Percentiles rank a stretch among this genome's conserved stretches.
Evolutionary conservation across 1,284 basidiomycete species (phyloP).

Genomic region (Psilocybe mexicana): DNA sequence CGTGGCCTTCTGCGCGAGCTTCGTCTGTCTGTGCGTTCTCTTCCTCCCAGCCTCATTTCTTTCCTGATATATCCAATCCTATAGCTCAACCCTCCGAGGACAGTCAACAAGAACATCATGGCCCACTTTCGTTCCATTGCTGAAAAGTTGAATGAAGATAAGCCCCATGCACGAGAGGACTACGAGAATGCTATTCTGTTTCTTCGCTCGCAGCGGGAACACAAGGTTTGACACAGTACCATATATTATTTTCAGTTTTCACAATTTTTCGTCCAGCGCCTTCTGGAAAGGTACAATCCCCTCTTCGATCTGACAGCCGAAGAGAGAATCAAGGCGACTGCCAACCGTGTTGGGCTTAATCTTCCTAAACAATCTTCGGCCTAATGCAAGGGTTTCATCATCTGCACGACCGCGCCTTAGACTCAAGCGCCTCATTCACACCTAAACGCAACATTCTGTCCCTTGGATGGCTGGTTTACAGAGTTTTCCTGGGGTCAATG

Average conservation of each 20-base stretch:
- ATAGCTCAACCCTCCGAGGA: conserved; percentile 32
- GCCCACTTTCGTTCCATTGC: conserved; percentile 62
- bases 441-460: no score
- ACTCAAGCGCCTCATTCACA: no score
- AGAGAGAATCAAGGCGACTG: conserved; percentile 82
- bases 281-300: conserved; percentile 87
- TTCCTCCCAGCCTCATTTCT: neutral
- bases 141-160: conserved; percentile 37
- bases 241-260: neutral
- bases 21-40: conserved; percentile 36
- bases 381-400: conserved; percentile 5
- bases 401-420: neutral
- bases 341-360: conserved; percentile 81
- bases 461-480: no score
- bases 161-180: conserved; percentile 43
- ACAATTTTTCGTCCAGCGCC: conserved; percentile 43
- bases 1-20: conserved; percentile 44
- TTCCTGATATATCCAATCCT: conserved; percentile 15
- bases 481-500: no score
- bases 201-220: conserved; percentile 63
- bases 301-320: conserved; percentile 75
- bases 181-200: conserved; percentile 72
- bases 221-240: conserved; percentile 40
- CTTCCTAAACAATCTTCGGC: conserved; percentile 47
- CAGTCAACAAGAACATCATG: conserved; percentile 36